phyloP scores from a whole-genome alignment of 2,329 filamentous ascomycete species.

The Pyricularia sp. region DNA sequence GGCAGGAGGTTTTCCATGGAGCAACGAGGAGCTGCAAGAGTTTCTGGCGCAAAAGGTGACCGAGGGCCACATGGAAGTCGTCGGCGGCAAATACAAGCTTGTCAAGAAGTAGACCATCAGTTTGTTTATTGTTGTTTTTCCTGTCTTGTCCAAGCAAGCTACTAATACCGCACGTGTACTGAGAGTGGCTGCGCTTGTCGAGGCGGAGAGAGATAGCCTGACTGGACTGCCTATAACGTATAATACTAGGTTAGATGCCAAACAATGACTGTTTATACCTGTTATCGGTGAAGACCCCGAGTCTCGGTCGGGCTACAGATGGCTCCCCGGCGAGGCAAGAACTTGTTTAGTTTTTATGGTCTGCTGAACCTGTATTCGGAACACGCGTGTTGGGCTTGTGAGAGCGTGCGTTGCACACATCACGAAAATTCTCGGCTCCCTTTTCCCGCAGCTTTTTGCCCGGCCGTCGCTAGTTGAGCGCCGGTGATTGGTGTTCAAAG shows the following conservation, averaged over 20 bases:
- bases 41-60: constrained; percentile 73
- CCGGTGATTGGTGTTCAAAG: background rate
- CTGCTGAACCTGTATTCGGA: background rate
- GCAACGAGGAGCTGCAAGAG: constrained; percentile 76
- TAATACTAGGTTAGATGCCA: background rate
- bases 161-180: background rate
- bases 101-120: constrained; percentile 37
- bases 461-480: background rate
- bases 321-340: background rate
- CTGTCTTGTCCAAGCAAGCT: background rate
- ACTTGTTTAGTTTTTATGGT: background rate
- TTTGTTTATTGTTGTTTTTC: background rate
- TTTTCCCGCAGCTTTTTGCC: background rate
- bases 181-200: background rate
- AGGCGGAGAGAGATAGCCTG: background rate
- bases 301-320: background rate
- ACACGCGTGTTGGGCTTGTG: background rate
- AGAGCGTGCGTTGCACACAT: background rate
- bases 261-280: background rate
- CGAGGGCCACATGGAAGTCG: constrained; percentile 58
- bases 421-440: background rate
- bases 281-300: background rate
- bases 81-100: constrained; percentile 61
- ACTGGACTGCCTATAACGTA: background rate
- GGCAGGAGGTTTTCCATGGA: constrained; percentile 80